Conservation (phyloP, 2,329 filamentous ascomycete genomes). For the Corinectria fuckeliana region DNA sequence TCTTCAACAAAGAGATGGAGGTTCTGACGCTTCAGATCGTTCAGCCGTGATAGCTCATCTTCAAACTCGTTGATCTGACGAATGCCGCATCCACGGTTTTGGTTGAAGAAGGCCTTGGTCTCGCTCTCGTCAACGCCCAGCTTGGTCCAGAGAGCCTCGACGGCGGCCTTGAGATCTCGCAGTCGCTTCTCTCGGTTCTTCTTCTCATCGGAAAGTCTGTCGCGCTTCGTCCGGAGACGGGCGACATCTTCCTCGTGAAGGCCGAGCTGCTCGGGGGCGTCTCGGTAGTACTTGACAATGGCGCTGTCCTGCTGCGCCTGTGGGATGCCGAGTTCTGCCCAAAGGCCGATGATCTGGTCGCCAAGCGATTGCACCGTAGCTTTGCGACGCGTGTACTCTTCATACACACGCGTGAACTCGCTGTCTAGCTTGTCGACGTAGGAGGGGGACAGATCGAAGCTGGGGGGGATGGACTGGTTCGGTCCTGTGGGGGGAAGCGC, state of each 20-base stretch:
- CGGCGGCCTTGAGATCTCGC: slow-evolving; percentile 74
- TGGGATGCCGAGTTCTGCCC: slow-evolving; percentile 93
- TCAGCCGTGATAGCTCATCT: slow-evolving; percentile 83
- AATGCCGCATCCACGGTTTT: slow-evolving; percentile 89
- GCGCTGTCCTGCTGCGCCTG: slow-evolving; percentile 88
- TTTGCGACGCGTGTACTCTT: slow-evolving; percentile 90
- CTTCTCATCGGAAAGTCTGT: slow-evolving; percentile 89
- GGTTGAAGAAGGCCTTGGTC: slow-evolving; percentile 82
- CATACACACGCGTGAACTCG: slow-evolving; percentile 94
- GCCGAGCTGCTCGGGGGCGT: slow-evolving; percentile 91
- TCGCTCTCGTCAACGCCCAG: slow-evolving; percentile 83
- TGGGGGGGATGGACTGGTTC: slow-evolving; percentile 77
- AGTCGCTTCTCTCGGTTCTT: slow-evolving; percentile 78
- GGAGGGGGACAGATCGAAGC: slow-evolving; percentile 88
- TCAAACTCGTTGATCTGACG: slow-evolving; percentile 96
- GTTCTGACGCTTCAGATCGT: slow-evolving; percentile 94
- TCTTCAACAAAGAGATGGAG: slow-evolving; percentile 96
- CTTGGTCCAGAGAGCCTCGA: slow-evolving; percentile 90
- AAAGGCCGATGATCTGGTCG: slow-evolving; percentile 90
- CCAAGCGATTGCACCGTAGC: slow-evolving; percentile 74
- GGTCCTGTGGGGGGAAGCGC: slow-evolving; percentile 82
- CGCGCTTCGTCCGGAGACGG: slow-evolving; percentile 74
- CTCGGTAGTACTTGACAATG: slow-evolving; percentile 88
- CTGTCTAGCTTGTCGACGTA: slow-evolving; percentile 87
- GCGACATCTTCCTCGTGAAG: slow-evolving; percentile 86